Conservation (phyloP, 148 eudicot species). For the Spergularia marina region DNA sequence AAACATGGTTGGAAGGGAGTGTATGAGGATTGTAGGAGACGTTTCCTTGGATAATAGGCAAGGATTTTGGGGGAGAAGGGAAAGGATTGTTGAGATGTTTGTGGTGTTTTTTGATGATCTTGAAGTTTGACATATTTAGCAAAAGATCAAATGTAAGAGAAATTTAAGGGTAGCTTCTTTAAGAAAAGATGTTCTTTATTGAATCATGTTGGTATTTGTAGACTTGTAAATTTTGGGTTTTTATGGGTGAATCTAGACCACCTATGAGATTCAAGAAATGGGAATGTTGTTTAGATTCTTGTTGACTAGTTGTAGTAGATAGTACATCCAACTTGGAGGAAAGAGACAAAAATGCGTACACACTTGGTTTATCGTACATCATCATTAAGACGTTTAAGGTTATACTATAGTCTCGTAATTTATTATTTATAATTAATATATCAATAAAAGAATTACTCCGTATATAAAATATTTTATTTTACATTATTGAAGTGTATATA, state of each 20-base stretch:
- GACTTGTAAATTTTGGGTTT: background rate
- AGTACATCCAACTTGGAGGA: too few species aligned
- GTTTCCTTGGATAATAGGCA: conserved; percentile 54
- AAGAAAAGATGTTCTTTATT: conserved; percentile 2
- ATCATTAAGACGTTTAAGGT: too few species aligned
- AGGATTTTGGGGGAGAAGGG: conserved; percentile 64
- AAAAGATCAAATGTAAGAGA: background rate
- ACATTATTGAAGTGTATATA: too few species aligned
- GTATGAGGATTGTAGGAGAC: conserved; percentile 48
- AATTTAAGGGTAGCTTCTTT: background rate
- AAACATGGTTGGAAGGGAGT: conserved; percentile 45
- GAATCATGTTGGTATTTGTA: conserved; percentile 31
- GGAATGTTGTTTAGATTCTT: conserved; percentile 14
- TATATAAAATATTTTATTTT: too few species aligned
- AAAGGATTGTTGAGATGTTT: conserved; percentile 90
- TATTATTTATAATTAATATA: too few species aligned
- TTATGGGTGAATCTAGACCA: conserved; percentile 25
- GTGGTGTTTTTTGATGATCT: conserved; percentile 81
- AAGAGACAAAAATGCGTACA: too few species aligned
- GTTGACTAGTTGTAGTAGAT: background rate
- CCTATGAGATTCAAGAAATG: conserved; percentile 8
- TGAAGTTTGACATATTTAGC: conserved; percentile 53
- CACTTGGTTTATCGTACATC: too few species aligned
- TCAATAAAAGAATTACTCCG: too few species aligned
- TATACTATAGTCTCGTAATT: too few species aligned